Percentiles rank a stretch among this genome's conserved stretches.
These are phyloP conservation scores for Larix sibirica DNA, from an alignment of 83 land plant species.

Conservation along the genomic window DNA sequence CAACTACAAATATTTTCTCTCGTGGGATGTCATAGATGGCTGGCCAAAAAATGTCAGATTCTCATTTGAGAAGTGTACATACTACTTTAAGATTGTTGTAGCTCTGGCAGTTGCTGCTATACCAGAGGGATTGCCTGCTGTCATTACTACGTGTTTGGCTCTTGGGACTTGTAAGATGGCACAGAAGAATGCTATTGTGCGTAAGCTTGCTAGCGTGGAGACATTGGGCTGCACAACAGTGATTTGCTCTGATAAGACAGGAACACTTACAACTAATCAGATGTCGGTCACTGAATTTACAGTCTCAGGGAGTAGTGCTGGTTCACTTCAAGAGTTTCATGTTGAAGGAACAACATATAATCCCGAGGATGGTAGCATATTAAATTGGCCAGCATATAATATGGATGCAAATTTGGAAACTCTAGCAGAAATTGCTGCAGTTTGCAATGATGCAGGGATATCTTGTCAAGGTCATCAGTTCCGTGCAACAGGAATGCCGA, in stretches of 20 bases:
- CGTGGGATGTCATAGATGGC: conserved; percentile 68
- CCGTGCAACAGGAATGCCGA: conserved; percentile 91
- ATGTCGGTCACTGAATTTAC: conserved; percentile 84
- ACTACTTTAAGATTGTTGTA: conserved; percentile 92
- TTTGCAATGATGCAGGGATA: conserved; percentile 93
- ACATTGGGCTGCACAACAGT: conserved; percentile 96
- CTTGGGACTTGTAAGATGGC: conserved; percentile 93
- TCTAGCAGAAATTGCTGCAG: conserved; percentile 78
- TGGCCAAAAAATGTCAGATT: conserved; percentile 62
- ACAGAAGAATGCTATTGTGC: conserved; percentile 87
- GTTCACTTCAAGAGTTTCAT: conserved; percentile 46
- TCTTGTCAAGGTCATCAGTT: conserved; percentile 47
- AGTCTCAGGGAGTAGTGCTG: conserved; percentile 50
- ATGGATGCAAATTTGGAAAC: conserved; percentile 72
- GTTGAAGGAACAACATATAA: conserved; percentile 95
- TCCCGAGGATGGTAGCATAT: conserved; percentile 76
- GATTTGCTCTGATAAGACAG: conserved; percentile 95
- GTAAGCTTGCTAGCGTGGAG: conserved; percentile 92
- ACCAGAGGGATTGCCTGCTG: conserved; percentile 95
- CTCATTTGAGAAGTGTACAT: conserved; percentile 85
- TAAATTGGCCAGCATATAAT: conserved; percentile 36
- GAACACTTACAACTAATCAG: conserved; percentile 95
- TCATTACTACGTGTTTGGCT: conserved; percentile 91
- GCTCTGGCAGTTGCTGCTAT: conserved; percentile 96
- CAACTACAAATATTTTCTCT: conserved; percentile 74